Evolutionary conservation across 306 rosid genomes (phyloP), one percentile per base, ranked within the genome.

Genomic region (Fragaria iinumae): DNA sequence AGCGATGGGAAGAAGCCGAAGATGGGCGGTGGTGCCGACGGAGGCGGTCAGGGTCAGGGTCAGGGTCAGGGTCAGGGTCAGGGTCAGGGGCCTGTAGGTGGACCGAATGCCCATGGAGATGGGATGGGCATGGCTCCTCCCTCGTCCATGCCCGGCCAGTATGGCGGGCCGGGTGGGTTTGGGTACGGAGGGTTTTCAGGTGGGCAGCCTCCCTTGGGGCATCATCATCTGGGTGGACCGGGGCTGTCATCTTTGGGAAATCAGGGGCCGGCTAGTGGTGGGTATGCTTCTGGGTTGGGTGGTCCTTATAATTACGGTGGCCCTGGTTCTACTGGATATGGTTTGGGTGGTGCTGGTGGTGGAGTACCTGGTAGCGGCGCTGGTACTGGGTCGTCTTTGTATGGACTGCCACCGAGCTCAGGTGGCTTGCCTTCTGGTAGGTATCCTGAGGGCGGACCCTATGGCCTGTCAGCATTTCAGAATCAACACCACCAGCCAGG

Each of bases 1-100:
- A 88, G 87, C 0, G 99, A 96, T 29, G 96, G 93, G 76, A 95
- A 92, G 85, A 96, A 91, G 77, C 90, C 90, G 45, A 90, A 88
- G 79, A 89, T 90, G 3, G 92, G 87, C 12, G 53, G 69, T 0
- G 87, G 83, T 0, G 65, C 76, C 3, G 96, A 91, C 21, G 93
- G 86, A 11, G 77, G 86, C 8, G 76, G 49, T 0, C 64, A 52
- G 53, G 77, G 67, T 20, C 93, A 81, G 76, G 86, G 49, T 0
- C 64, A 52, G 53, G 77, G 67, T 20, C 93, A 81, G 76, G 86
- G 86, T 20, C 93, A 81, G 76, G 86, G 49, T 0, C 64, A 52
- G 53, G 77, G 67, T 20, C 93, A 81, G 76, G 86, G 86, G 20
- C 82, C 77, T 18, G 72, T 67, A 16, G 89, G 91, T 39, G 93